Evolutionary conservation across 495 filamentous ascomycete genomes (phyloP), one percentile per base, ranked within the genome.

Genomic region (Penicillium canescens): DNA sequence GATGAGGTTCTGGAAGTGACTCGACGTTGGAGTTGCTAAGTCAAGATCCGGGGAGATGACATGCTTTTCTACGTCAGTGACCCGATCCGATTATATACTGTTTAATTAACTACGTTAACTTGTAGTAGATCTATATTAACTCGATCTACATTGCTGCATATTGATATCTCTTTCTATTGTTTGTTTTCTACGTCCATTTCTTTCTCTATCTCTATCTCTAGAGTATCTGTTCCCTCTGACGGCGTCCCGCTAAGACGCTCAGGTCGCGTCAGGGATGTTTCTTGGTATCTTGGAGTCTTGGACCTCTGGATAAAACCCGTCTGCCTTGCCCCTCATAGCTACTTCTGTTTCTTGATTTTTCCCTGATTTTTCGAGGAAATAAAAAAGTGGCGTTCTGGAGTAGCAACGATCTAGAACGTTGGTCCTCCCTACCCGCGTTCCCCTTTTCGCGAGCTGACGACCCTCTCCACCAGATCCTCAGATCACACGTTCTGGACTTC

Each of bases 361-460:
- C 10, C 44, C 11, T 40, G 16, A 2, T 59, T 60, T 26, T 50
- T 56, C 31, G 52, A 14, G 50, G 24, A 40, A 16, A 50, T 26
- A 43, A 43, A 37, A 28, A 28, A 43, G 14, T 40, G 23, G 46
- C 8, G 28, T 9, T 31, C 28, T 31, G 28, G 7, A 31, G 36
- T 26, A 42, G 45, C 26, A 31, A 52, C 40, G 41, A 47, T 45
- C 40, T 45, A 40, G 37, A 54, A 50, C 47, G 35, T 56, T 47
- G 34, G 39, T 42, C 37, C 42, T 47, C 49, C 28, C 42, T 42
- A 57, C 61, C 57, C 61, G 61, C 58, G 47, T 64, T 64, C 58
- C 63, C 63, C 63, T 60, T 67, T 67, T 67, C 55, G 49, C 54
- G 39, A 57, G 60, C 61, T 63, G 64, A 65, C 61, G 57, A 62